A percentile compares a stretch with the other conserved stretches of the same genome.
These are phyloP conservation scores for Candida awuae DNA, from an alignment of 805 yeast genomes.

Conservation along the genomic window DNA sequence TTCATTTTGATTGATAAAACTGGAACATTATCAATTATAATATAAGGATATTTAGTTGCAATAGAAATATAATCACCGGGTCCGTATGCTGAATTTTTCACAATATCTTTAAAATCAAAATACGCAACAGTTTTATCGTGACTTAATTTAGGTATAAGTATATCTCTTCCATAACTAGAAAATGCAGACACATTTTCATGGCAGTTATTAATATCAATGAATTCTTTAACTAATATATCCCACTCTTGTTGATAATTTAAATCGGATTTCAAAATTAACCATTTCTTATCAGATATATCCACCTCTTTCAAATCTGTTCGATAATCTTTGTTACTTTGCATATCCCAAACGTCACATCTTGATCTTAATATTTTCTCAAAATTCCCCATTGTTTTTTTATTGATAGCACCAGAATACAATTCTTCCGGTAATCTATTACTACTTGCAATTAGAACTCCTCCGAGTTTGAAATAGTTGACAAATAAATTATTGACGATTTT, in stretches of 20 bases:
- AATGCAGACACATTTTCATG: constrained; percentile 24
- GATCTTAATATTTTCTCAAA: constrained; percentile 50
- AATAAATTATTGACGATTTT: constrained; percentile 57
- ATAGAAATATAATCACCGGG: constrained; percentile 65
- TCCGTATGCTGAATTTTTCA: constrained; percentile 44
- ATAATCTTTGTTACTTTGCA: constrained; percentile 53
- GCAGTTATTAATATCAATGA: constrained; percentile 8
- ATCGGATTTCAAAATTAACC: constrained; percentile 29
- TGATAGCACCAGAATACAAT: constrained; percentile 57
- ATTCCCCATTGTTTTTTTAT: constrained; percentile 46
- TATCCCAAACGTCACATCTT: constrained; percentile 54
- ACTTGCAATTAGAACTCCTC: constrained; percentile 70
- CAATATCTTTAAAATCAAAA: constrained; percentile 46
- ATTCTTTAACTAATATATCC: constrained; percentile 26
- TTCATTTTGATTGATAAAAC: constrained; percentile 46
- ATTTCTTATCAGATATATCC: constrained; percentile 18
- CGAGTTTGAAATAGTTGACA: constrained; percentile 61
- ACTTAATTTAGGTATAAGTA: constrained; percentile 36
- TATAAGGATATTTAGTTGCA: constrained; percentile 49
- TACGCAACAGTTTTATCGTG: constrained; percentile 33
- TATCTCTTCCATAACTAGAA: constrained; percentile 48
- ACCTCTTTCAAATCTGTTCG: constrained; percentile 31
- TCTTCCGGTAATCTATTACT: constrained; percentile 68
- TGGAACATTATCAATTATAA: constrained; percentile 57
- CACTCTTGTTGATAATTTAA: constrained; percentile 28